Percentiles rank a stretch among this genome's conserved stretches.
Conservation (phyloP, 23 red algal species). For the Agarophyton chilense region DNA sequence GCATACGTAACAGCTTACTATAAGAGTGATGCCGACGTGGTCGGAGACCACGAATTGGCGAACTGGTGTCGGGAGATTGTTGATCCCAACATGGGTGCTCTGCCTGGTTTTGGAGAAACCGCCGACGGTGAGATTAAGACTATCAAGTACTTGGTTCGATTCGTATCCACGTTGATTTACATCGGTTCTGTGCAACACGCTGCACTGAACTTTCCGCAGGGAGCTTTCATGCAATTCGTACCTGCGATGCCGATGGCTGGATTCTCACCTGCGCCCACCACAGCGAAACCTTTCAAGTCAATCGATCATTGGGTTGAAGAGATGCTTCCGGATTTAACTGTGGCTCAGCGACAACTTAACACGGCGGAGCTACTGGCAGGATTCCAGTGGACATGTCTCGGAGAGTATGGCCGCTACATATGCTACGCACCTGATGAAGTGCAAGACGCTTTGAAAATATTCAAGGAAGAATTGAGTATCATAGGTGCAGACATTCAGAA, state of each 20-base stretch:
- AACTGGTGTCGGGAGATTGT: conserved; percentile 30
- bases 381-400: conserved; percentile 15
- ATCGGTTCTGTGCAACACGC: conserved; percentile 42
- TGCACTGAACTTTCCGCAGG: conserved; percentile 38
- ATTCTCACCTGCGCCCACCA: background rate
- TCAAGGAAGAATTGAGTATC: background rate
- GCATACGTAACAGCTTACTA: conserved; percentile 31
- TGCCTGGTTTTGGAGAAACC: conserved; percentile 15
- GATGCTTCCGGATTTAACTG: background rate
- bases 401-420: background rate
- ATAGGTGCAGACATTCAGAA: conserved; percentile 10
- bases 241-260: conserved; percentile 39
- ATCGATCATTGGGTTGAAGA: background rate
- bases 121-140: conserved; percentile 3
- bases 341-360: conserved; percentile 11
- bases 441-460: background rate
- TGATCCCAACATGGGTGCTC: background rate
- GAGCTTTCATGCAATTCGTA: conserved; percentile 17
- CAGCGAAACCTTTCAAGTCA: background rate
- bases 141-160: background rate
- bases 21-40: conserved; percentile 28
- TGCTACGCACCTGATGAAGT: background rate
- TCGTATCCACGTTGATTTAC: conserved; percentile 31
- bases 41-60: conserved; percentile 18
- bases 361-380: conserved; percentile 31